Evolutionary conservation across 2,329 filamentous ascomycete species (phyloP).

Genomic region (Fusarium abutilonis): DNA sequence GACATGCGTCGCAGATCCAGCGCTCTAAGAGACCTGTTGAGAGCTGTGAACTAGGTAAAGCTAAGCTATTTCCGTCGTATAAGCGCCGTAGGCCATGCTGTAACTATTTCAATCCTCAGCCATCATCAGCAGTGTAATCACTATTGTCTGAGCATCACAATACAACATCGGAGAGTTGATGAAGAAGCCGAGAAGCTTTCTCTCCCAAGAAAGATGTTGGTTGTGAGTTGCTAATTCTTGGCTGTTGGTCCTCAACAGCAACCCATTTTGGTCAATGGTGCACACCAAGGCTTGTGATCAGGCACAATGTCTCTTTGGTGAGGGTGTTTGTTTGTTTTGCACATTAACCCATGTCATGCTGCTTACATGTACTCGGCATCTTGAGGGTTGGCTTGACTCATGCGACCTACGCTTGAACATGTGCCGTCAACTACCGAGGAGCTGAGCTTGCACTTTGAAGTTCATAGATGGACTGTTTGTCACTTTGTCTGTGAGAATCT

Average conservation of each 20-base stretch:
- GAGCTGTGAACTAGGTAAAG: constrained; percentile 1
- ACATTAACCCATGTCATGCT: constrained; percentile 16
- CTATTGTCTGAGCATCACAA: constrained; percentile 1
- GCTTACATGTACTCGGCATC: background rate
- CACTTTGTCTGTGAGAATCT: background rate
- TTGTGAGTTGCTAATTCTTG: constrained; percentile 22
- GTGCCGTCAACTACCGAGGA: constrained; percentile 8
- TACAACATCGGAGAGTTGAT: constrained; percentile 8
- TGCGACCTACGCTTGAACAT: background rate
- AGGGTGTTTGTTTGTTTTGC: background rate
- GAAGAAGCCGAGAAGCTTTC: background rate
- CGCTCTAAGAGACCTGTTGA: background rate
- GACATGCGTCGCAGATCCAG: constrained; percentile 33
- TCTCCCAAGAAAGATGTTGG: constrained; percentile 4
- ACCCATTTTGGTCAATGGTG: background rate
- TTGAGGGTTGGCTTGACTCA: background rate
- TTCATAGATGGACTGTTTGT: constrained; percentile 1
- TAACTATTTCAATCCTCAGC: background rate
- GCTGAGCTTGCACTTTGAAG: background rate
- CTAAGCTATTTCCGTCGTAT: constrained; percentile 5
- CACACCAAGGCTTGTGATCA: constrained; percentile 17
- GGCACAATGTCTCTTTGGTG: constrained; percentile 1
- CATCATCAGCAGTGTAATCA: background rate
- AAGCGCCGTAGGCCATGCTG: background rate
- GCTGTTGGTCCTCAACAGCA: constrained; percentile 13